Base-by-base conservation (phyloP, 495 filamentous ascomycete genomes). In the Symbiotaphrina buchneri region DNA sequence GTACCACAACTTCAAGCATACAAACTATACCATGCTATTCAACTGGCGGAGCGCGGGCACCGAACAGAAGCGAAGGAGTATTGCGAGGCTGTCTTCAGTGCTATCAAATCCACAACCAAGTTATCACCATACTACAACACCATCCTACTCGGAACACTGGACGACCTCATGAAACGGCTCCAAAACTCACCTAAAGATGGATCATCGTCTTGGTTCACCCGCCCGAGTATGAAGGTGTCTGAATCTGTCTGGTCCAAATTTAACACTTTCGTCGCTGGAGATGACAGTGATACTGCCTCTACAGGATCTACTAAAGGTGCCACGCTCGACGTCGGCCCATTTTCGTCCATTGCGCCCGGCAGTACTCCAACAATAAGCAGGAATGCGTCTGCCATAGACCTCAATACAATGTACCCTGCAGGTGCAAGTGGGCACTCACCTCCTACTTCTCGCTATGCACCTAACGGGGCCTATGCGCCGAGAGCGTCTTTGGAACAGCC, bases 141-240 rank as follows among this genome's bases (percentile, higher is more conserved):
- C 30, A 47, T 64, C 18, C 57, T 99, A 25, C 70, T 83, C 28
- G 52, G 61, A 2, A 64, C 67, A 5, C 63, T 94, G 1, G 84
- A 94, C 37, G 83, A 93, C 42, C 58, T 95, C 10, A 71, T 66
- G 44, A 74, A 71, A 32, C 65, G 87, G 15, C 57, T 95, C 23
- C 76, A 69, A 31, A 79, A 85, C 49, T 76, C 83, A 3, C 77
- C 80, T 15, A 77, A 70, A 37, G 81, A 87, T 38, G 55, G 41
- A 21, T 53, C 58, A 11, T 63, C 57, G 6, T 69, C 68, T 3
- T 93, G 83, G 81, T 83, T 95, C 24, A 76, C 80, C 1, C 87
- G 80, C 47, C 79, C 90, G 8, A 94, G 71, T 50, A 85, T 94
- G 63, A 91, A 83, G 45, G 79, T 95, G 0, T 90, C 80, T 10